Evolutionary conservation across 768 basidiomycete genomes (phyloP), one percentile per base, ranked within the genome.

Genomic region (Russula sp.): DNA sequence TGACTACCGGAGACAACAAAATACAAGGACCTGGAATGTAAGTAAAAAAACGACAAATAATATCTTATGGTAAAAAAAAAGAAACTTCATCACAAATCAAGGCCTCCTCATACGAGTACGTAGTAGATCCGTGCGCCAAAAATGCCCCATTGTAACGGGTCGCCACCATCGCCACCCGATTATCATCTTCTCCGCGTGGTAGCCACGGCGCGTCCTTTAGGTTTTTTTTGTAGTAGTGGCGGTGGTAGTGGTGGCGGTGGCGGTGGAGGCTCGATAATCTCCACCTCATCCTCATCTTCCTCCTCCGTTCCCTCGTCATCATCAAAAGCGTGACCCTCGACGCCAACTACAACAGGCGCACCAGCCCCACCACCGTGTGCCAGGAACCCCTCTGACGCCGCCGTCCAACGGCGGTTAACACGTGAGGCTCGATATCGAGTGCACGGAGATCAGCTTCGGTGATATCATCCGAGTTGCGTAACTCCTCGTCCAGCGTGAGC

Each of bases 291-390:
- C 8, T 32, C 58, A 1, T 49, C 54, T 0, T 42, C 54, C 0
- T 46, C 73, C 71, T 28, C 72, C 72, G 16, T 57, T 34, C 76
- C 77, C 20, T 77, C 75, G 0, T 74, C 84, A 13, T 74, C 84
- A 8, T 54, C 32, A 13, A 53, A 22, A 11, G n/a, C 51, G n/a
- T 42, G 20, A 20, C 44, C 44, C 9, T 20, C 32, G 24, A 24
- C 53, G n/a, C 82, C 87, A 83, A 90, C 85, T 63, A 84, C 84
- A 13, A 92, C 85, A 1, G 89, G 86, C 1, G 71, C 63, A 0
- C 90, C 90, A 26, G 86, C 89, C 11, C 81, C 89, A 0, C 90
- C 90, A 14, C 90, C 90, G 69, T 84, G 86, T 4, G 88, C 86
- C 24, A 91, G 76, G 66, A 90, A 92, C 2, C 88, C 87, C 5